These are phyloP conservation scores for Selaginella tamariscina DNA, from an alignment of 75 land plant species.

Conservation along the genomic window DNA sequence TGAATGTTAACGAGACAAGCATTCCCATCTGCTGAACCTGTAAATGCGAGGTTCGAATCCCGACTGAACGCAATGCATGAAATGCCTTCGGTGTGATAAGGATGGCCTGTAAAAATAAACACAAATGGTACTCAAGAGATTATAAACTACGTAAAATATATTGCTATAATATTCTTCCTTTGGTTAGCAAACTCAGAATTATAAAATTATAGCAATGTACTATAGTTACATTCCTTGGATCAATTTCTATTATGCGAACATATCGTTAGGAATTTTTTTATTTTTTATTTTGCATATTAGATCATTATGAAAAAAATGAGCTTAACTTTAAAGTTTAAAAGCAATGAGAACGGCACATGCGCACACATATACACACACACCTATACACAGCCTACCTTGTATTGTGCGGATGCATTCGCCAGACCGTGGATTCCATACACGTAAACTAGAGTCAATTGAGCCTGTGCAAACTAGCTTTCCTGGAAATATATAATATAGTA, in stretches of 20 bases:
- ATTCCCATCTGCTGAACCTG: slow-evolving; percentile 70
- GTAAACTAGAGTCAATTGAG: slow-evolving; percentile 66
- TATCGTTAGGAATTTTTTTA: too few relatives aligned
- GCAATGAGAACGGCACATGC: too few relatives aligned
- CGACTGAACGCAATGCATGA: slow-evolving; percentile 53
- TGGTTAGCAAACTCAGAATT: too few relatives aligned
- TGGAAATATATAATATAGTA: too few relatives aligned
- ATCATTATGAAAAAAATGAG: too few relatives aligned
- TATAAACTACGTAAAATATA: background rate
- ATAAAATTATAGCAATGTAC: too few relatives aligned
- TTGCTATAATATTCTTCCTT: background rate
- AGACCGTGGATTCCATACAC: slow-evolving; percentile 84
- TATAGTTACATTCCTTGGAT: too few relatives aligned
- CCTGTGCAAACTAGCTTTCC: slow-evolving; percentile 85
- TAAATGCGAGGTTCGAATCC: slow-evolving; percentile 68
- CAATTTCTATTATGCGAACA: too few relatives aligned
- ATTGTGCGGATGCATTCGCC: slow-evolving; percentile 57
- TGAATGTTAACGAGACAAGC: slow-evolving; percentile 60
- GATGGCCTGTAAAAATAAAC: slow-evolving; percentile 50
- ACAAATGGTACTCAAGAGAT: too few relatives aligned
- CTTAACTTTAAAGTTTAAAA: too few relatives aligned
- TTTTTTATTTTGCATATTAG: too few relatives aligned
- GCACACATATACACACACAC: too few relatives aligned
- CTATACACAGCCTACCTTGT: slow-evolving; percentile 34
- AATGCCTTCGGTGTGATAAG: slow-evolving; percentile 77